A percentile compares a stretch with the other conserved stretches of the same genome.
phyloP scores from a whole-genome alignment of 1,284 basidiomycete species.

The Ceratobasidium papillatum region DNA sequence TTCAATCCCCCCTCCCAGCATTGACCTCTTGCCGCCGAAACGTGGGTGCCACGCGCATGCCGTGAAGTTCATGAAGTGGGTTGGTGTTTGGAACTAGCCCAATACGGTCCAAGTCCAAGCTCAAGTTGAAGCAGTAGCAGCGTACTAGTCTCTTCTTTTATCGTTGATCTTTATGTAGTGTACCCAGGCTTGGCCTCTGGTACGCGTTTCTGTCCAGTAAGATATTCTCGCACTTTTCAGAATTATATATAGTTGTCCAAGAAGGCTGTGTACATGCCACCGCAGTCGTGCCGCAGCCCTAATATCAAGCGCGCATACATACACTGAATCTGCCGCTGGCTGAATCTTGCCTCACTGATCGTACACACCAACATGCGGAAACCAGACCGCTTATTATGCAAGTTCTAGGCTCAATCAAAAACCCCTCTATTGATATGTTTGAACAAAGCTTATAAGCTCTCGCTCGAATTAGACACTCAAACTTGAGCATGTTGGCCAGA shows the following conservation, averaged over 20 bases:
- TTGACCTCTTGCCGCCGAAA: constrained; percentile 5
- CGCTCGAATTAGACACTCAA: not conserved
- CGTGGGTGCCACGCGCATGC: not conserved
- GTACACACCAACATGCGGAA: no score
- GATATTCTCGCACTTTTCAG: not conserved
- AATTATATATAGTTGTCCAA: not conserved
- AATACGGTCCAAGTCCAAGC: not conserved
- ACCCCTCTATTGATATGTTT: no score
- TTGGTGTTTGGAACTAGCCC: constrained; percentile 26
- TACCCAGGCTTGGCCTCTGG: not conserved
- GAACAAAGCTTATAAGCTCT: no score
- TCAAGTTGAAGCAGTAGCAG: not conserved
- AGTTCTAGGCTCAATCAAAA: no score
- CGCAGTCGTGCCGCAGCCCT: not conserved
- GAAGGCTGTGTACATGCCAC: not conserved
- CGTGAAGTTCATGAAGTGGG: constrained; percentile 23
- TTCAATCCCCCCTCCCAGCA: not conserved
- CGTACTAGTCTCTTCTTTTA: no score
- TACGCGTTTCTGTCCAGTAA: not conserved
- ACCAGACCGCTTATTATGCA: no score
- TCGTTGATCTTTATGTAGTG: not conserved
- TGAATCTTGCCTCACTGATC: no score
- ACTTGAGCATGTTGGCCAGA: not conserved
- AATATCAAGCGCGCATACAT: not conserved
- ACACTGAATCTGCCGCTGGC: no score